These are phyloP conservation scores for Candida sp. DNA, from an alignment of 1,139 yeast genomes.

Conservation along the genomic window DNA sequence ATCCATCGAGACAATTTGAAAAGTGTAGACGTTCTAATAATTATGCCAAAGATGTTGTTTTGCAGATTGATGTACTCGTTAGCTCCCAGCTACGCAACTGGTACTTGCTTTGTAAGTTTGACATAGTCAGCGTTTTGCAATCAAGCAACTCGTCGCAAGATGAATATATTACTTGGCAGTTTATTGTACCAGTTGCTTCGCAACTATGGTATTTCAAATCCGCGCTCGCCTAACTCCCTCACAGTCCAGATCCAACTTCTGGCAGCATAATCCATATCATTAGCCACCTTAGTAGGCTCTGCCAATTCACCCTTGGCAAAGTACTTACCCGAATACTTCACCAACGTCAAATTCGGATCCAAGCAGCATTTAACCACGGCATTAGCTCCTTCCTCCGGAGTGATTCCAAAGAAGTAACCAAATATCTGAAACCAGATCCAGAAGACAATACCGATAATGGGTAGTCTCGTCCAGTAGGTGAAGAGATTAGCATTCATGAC, in stretches of 20 bases:
- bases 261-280: conserved; percentile 59
- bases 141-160: too few relatives aligned
- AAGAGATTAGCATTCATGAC: conserved; percentile 77
- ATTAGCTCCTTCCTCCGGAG: conserved; percentile 67
- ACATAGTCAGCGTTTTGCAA: too few relatives aligned
- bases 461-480: conserved; percentile 74
- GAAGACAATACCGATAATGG: conserved; percentile 67
- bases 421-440: conserved; percentile 69
- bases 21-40: too few relatives aligned
- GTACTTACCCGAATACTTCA: conserved; percentile 67
- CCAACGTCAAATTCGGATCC: conserved; percentile 46
- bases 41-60: too few relatives aligned
- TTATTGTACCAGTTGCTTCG: background rate
- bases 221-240: conserved; percentile 52
- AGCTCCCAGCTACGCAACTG: too few relatives aligned
- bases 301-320: conserved; percentile 52
- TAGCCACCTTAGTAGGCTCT: conserved; percentile 56
- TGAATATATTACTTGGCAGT: too few relatives aligned
- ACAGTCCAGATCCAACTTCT: conserved; percentile 86
- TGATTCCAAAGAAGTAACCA: conserved; percentile 66
- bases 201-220: conserved; percentile 19
- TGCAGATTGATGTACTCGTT: too few relatives aligned
- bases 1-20: too few relatives aligned
- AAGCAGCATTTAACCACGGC: conserved; percentile 66
- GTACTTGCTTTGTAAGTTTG: too few relatives aligned